These are phyloP conservation scores for Malus fusca DNA, from an alignment of 306 rosid species.

Conservation along the genomic window DNA sequence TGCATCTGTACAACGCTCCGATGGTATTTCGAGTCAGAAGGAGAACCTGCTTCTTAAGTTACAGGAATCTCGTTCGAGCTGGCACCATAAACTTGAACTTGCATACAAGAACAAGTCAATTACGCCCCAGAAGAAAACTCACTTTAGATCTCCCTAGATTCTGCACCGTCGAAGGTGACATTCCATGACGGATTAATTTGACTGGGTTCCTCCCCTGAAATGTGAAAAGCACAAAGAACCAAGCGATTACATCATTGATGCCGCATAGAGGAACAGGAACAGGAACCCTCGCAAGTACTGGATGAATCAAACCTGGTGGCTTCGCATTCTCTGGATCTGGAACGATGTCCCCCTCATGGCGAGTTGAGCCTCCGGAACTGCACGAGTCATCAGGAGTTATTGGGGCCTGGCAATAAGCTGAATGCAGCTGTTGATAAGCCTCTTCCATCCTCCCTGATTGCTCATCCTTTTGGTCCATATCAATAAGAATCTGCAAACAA, in stretches of 20 bases:
- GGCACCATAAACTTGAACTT: neutral
- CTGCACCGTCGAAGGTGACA: slow-evolving; percentile 13
- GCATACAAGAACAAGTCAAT: neutral
- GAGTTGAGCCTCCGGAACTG: slow-evolving; percentile 28
- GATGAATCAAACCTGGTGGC: slow-evolving; percentile 53
- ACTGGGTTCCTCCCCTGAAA: slow-evolving; percentile 29
- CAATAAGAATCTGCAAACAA: slow-evolving; percentile 54
- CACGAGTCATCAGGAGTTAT: slow-evolving; percentile 3
- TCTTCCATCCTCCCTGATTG: slow-evolving; percentile 50
- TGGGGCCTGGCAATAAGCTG: slow-evolving; percentile 56
- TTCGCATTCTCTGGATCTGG: slow-evolving; percentile 17
- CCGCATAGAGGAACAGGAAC: slow-evolving; percentile 10
- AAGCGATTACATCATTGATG: slow-evolving; percentile 15
- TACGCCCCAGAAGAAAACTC: neutral
- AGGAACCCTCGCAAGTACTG: slow-evolving; percentile 12
- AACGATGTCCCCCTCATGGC: slow-evolving; percentile 5
- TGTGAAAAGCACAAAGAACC: slow-evolving; percentile 21
- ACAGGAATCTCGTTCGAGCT: neutral
- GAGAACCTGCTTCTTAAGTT: neutral
- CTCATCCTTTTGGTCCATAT: slow-evolving; percentile 76
- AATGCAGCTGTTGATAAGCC: slow-evolving; percentile 38
- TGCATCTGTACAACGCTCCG: neutral
- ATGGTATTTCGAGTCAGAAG: neutral
- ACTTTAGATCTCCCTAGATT: slow-evolving; percentile 9
- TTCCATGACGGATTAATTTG: slow-evolving; percentile 20